These are phyloP conservation scores for Agroathelia rolfsii DNA, from an alignment of 1,284 basidiomycete genomes.

Conservation along the genomic window DNA sequence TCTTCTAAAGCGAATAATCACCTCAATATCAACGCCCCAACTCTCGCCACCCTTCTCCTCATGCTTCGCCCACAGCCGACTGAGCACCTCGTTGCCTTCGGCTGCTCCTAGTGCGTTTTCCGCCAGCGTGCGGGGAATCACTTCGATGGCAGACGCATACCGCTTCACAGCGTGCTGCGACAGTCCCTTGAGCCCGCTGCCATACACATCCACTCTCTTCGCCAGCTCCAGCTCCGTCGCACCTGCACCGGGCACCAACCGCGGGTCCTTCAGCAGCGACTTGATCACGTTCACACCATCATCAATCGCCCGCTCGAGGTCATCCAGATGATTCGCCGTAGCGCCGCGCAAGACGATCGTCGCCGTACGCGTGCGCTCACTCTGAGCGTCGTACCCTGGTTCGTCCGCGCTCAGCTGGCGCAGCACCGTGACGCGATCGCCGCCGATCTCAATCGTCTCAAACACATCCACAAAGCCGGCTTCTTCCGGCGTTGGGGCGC, in stretches of 20 bases:
- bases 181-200: slow-evolving; percentile 83
- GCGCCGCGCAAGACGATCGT: slow-evolving; percentile 97
- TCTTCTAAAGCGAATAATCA: slow-evolving; percentile 23
- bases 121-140: slow-evolving; percentile 87
- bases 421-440: slow-evolving; percentile 95
- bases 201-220: slow-evolving; percentile 76
- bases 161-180: slow-evolving; percentile 91
- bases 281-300: slow-evolving; percentile 98
- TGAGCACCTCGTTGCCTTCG: slow-evolving; percentile 89
- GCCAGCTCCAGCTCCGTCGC: slow-evolving; percentile 91
- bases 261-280: slow-evolving; percentile 80
- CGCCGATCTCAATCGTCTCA: slow-evolving; percentile 94
- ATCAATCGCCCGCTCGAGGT: slow-evolving; percentile 92
- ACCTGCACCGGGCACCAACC: slow-evolving; percentile 91
- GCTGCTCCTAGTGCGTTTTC: slow-evolving; percentile 91
- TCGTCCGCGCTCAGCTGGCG: slow-evolving; percentile 70
- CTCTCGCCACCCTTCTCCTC: slow-evolving; percentile 57
- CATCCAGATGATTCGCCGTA: slow-evolving; percentile 90
- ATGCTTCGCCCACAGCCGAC: slow-evolving; percentile 85
- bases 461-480: slow-evolving; percentile 91
- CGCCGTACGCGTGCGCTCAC: slow-evolving; percentile 75
- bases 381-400: slow-evolving; percentile 40
- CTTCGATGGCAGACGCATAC: slow-evolving; percentile 86
- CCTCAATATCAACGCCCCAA: slow-evolving; percentile 93
- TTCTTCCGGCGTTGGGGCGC: slow-evolving; percentile 94